Percentiles rank a stretch among this genome's conserved stretches.
Conservation (phyloP, 768 basidiomycete species). For the Mycena galericulata region DNA sequence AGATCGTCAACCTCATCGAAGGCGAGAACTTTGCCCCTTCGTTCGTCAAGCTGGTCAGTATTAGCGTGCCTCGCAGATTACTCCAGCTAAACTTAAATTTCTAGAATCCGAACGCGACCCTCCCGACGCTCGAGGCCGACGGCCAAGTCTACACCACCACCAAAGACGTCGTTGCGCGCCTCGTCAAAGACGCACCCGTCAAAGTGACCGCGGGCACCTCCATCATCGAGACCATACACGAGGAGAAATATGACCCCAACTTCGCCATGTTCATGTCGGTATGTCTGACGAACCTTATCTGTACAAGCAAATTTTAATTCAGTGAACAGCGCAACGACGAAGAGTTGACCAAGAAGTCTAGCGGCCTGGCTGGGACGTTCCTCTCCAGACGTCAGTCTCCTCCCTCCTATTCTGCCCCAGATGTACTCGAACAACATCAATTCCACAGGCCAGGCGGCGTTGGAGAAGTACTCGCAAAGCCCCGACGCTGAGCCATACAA, state of each 20-base stretch:
- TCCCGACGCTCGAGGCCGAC: conserved; percentile 55
- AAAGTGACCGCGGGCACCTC: conserved; percentile 50
- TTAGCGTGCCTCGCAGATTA: too few relatives aligned
- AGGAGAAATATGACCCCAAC: conserved; percentile 63
- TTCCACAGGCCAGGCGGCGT: conserved; percentile 54
- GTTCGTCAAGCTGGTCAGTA: conserved; percentile 56
- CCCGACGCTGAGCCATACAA: conserved; percentile 51
- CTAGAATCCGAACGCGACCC: conserved; percentile 57
- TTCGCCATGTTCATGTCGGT: conserved; percentile 58
- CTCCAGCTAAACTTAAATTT: background rate
- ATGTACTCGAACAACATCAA: background rate
- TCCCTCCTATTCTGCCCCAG: background rate
- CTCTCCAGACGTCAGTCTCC: conserved; percentile 53
- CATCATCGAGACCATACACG: conserved; percentile 56
- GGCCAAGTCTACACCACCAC: conserved; percentile 54
- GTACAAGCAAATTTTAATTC: background rate
- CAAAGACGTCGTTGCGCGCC: conserved; percentile 53
- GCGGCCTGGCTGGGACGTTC: conserved; percentile 49
- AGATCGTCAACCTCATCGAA: conserved; percentile 54
- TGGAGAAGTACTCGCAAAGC: conserved; percentile 50
- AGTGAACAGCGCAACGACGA: conserved; percentile 55
- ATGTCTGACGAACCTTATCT: conserved; percentile 29
- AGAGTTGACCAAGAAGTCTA: conserved; percentile 54
- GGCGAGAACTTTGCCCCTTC: conserved; percentile 62
- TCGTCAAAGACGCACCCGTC: conserved; percentile 53